Percentiles rank a stretch among this genome's conserved stretches.
These are phyloP conservation scores for Polyplosphaeria fusca DNA, from an alignment of 495 filamentous ascomycete genomes.

Conservation along the genomic window DNA sequence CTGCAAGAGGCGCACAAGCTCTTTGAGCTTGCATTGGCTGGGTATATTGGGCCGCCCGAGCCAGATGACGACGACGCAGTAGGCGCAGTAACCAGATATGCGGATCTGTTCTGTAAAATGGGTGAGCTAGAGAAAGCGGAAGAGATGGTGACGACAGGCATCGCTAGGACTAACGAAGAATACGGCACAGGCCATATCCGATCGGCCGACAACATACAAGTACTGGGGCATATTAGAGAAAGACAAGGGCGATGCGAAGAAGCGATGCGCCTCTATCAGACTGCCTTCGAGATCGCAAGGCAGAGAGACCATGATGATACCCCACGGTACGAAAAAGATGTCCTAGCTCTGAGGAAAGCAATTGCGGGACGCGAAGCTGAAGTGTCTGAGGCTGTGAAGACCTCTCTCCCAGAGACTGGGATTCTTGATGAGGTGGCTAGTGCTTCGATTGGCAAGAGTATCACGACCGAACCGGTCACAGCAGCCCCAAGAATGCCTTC, in stretches of 20 bases:
- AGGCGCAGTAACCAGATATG: background rate
- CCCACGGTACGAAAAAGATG: no score
- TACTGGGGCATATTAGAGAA: background rate
- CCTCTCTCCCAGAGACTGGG: no score
- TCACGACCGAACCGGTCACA: no score
- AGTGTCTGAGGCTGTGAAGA: no score
- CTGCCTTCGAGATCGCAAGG: background rate
- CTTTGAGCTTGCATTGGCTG: background rate
- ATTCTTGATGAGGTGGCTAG: no score
- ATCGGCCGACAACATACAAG: background rate
- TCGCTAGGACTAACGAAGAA: background rate
- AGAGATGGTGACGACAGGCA: background rate
- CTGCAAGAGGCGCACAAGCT: background rate
- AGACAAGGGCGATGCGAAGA: background rate
- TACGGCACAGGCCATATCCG: background rate
- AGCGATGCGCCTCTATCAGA: background rate
- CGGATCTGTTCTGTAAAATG: background rate
- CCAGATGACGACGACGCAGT: background rate
- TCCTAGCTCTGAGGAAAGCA: no score
- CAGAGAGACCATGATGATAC: background rate
- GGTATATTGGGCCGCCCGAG: conserved; percentile 6
- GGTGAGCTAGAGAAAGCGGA: background rate
- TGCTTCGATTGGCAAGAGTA: no score
- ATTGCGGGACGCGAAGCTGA: no score
- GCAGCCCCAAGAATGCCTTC: no score